A percentile compares a stretch with the other conserved stretches of the same genome.
phyloP scores from a whole-genome alignment of 164 flowering plant genomes.

The Cinnamomum micranthum region DNA sequence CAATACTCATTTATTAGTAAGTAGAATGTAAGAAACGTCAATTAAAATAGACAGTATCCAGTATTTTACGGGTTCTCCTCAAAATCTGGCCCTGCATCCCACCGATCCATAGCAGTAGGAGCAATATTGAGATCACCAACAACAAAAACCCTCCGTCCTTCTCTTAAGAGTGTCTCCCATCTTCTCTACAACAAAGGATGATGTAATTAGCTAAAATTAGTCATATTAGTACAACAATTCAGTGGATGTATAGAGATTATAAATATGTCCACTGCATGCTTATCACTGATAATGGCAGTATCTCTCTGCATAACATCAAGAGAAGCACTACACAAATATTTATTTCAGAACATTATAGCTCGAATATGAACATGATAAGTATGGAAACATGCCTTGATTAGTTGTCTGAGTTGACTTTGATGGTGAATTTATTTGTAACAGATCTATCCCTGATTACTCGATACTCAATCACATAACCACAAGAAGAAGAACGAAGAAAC shows the following conservation, averaged over 20 bases:
- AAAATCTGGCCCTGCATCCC: constrained; percentile 92
- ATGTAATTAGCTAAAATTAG: constrained; percentile 4
- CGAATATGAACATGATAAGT: too few relatives aligned
- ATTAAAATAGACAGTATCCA: neutral
- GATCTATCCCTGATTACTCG: too few relatives aligned
- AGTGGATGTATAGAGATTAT: too few relatives aligned
- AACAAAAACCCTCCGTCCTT: constrained; percentile 69
- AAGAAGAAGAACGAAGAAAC: too few relatives aligned
- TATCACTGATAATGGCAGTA: neutral
- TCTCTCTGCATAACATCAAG: neutral
- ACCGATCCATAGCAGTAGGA: constrained; percentile 77
- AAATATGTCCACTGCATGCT: neutral
- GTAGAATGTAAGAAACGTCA: neutral
- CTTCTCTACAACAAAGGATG: constrained; percentile 66
- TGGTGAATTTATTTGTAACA: too few relatives aligned
- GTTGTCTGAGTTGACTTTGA: too few relatives aligned
- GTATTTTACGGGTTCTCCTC: constrained; percentile 75
- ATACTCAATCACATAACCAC: too few relatives aligned
- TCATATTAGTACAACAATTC: too few relatives aligned
- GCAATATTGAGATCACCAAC: constrained; percentile 99
- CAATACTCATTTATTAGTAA: neutral
- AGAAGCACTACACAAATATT: too few relatives aligned
- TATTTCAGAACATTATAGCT: too few relatives aligned
- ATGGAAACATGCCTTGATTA: too few relatives aligned
- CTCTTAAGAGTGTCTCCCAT: constrained; percentile 69